Evolutionary conservation across 1,139 yeast species (phyloP).

Genomic region (Nakaseomyces nivariensis): DNA sequence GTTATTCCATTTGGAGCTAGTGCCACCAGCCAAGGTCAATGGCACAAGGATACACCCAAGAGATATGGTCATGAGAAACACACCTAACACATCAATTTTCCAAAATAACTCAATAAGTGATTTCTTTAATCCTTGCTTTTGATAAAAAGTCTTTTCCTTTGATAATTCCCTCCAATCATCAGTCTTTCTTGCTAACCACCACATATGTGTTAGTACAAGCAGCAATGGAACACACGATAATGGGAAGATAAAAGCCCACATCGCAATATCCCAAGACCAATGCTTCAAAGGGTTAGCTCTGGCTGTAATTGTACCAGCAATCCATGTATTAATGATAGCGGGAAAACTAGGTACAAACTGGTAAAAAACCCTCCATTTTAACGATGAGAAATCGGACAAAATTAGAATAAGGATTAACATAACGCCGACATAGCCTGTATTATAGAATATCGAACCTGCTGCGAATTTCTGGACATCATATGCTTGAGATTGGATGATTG

Average conservation of each 20-base stretch:
- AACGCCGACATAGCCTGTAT: slow-evolving; percentile 61
- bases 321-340: slow-evolving; percentile 68
- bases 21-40: slow-evolving; percentile 55
- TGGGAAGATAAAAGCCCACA: slow-evolving; percentile 75
- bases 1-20: slow-evolving; percentile 39
- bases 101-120: slow-evolving; percentile 29
- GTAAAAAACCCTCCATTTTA: slow-evolving; percentile 60
- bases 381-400: slow-evolving; percentile 54
- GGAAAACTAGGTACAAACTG: slow-evolving; percentile 61
- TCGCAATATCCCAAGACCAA: slow-evolving; percentile 71
- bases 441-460: slow-evolving; percentile 65
- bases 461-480: slow-evolving; percentile 55
- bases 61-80: slow-evolving; percentile 39
- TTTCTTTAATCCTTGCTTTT: slow-evolving; percentile 21
- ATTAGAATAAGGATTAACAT: slow-evolving; percentile 46
- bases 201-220: slow-evolving; percentile 46
- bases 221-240: slow-evolving; percentile 50
- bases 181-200: slow-evolving; percentile 40
- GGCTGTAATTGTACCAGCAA: slow-evolving; percentile 47
- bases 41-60: slow-evolving; percentile 44
- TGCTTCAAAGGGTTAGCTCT: slow-evolving; percentile 30
- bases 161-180: slow-evolving; percentile 28
- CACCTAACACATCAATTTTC: slow-evolving; percentile 49
- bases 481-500: slow-evolving; percentile 61
- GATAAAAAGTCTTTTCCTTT: slow-evolving; percentile 23